Evolutionary conservation across 208 protist species (phyloP), one percentile per base, ranked within the genome.

Genomic region (Herpetomonas tarakana): DNA sequence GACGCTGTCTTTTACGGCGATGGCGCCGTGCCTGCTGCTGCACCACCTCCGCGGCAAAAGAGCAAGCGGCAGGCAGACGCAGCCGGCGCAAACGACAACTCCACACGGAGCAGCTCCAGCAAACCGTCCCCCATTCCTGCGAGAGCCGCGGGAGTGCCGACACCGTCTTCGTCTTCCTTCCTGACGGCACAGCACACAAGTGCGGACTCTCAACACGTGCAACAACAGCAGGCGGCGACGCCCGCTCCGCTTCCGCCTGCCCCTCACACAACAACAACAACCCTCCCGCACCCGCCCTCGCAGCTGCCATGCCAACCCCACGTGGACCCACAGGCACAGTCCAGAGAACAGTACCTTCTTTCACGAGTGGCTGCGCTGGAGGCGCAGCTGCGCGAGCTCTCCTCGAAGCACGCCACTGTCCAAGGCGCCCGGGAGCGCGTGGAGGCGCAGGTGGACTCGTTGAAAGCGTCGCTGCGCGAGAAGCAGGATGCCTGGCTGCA

Each of bases 401-500:
- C 44, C 19, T 46, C 39, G 24, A n/a, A 28, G 21, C 39, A 46
- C 12, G 18, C 21, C 0, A 1, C 24, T 16, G 30, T 62, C 6
- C 19, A 60, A 22, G 24, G 2, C 16, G 30, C 30, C 22, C 58
- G 61, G 16, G 39, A 69, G 21, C 47, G 38, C 4, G 65, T 53
- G 24, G 47, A 66, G 44, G 62, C 51, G 1, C 56, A 77, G 52
- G 49, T 52, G 22, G 58, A 53, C 35, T 11, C 28, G 1, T 30
- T 67, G 2, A 46, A 71, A 51, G 51, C 65, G 22, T 50, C 63
- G 49, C 57, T 76, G 47, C 69, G 65, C 19, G 54, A 69, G 25
- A 81, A 74, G 49, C 58, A 58, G 45, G 61, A 69, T 16, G 25
- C 62, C 1, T 57, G 58, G 56, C 58, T 67, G 6, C 51, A 67